phyloP scores from a whole-genome alignment of 192 early-diverging fungal genomes.

The Umbelopsis sp. region DNA sequence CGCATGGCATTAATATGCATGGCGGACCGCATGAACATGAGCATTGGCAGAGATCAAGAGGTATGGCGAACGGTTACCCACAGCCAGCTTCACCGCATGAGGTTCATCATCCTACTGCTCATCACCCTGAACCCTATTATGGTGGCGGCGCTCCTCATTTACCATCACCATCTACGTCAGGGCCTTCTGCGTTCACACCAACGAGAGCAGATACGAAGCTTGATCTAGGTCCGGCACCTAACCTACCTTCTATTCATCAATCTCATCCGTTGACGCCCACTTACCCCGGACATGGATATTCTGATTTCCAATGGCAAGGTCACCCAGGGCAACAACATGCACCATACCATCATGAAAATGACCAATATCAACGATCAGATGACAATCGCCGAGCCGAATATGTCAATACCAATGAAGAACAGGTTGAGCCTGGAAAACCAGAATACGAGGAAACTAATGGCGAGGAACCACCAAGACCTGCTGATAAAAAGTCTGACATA shows the following conservation, averaged over 20 bases:
- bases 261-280: slow-evolving; percentile 11
- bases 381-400: slow-evolving; percentile 10
- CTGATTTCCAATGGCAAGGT: slow-evolving; percentile 15
- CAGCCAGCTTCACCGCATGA: slow-evolving; percentile 9
- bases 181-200: slow-evolving; percentile 13
- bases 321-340: slow-evolving; percentile 4
- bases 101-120: slow-evolving; percentile 19
- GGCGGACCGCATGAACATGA: slow-evolving; percentile 2
- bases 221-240: slow-evolving; percentile 20
- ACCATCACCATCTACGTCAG: slow-evolving; percentile 11
- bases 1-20: slow-evolving; percentile 10
- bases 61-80: slow-evolving; percentile 1
- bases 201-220: slow-evolving; percentile 10
- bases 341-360: slow-evolving; percentile 7
- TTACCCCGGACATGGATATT: slow-evolving; percentile 9
- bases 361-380: slow-evolving; percentile 2
- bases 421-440: slow-evolving; percentile 4
- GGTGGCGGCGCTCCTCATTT: not conserved
- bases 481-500: not conserved
- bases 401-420: slow-evolving; percentile 2
- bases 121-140: slow-evolving; percentile 14
- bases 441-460: not conserved
- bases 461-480: not conserved
- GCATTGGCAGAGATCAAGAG: slow-evolving; percentile 16
- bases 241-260: slow-evolving; percentile 13